These are phyloP conservation scores for Arachis monticola DNA, from an alignment of 331 rosid species.

Conservation along the genomic window DNA sequence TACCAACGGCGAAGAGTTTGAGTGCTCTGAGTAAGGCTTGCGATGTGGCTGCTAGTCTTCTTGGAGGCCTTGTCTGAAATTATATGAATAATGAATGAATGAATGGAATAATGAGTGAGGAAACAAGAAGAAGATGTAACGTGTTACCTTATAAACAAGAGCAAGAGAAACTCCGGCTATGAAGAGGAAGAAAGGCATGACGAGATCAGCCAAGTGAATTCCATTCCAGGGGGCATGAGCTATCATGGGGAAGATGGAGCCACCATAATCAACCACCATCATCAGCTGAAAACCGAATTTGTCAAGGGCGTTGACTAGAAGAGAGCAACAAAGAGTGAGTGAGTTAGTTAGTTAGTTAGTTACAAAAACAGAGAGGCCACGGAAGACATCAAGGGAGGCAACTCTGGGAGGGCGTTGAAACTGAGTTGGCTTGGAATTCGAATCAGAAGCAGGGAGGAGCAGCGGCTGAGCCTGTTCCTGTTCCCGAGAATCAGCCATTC, in stretches of 20 bases:
- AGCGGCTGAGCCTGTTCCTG: constrained; percentile 47
- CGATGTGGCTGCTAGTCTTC: constrained; percentile 60
- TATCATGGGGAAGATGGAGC: constrained; percentile 65
- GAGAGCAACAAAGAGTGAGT: background rate
- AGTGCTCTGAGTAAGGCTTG: constrained; percentile 58
- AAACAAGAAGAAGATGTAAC: background rate
- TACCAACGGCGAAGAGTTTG: constrained; percentile 68
- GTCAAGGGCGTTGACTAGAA: constrained; percentile 2
- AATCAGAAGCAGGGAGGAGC: constrained; percentile 36
- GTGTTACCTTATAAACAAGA: constrained; percentile 66
- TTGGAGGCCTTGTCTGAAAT: constrained; percentile 61
- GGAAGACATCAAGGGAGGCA: constrained; percentile 88
- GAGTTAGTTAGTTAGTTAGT: background rate
- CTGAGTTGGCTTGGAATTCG: constrained; percentile 35
- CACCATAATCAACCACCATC: constrained; percentile 84
- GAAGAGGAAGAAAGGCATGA: constrained; percentile 88
- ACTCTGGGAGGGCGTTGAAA: constrained; percentile 47
- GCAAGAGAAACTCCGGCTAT: constrained; percentile 80
- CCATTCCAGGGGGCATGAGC: constrained; percentile 89
- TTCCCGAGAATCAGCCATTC: constrained; percentile 61
- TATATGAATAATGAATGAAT: background rate
- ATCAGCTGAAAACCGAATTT: constrained; percentile 57
- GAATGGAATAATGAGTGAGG: too few relatives aligned
- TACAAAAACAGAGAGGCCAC: constrained; percentile 92
- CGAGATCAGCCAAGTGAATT: constrained; percentile 79